Conservation (phyloP, 2,329 filamentous ascomycete genomes). For the Penicillium oxalicum region DNA sequence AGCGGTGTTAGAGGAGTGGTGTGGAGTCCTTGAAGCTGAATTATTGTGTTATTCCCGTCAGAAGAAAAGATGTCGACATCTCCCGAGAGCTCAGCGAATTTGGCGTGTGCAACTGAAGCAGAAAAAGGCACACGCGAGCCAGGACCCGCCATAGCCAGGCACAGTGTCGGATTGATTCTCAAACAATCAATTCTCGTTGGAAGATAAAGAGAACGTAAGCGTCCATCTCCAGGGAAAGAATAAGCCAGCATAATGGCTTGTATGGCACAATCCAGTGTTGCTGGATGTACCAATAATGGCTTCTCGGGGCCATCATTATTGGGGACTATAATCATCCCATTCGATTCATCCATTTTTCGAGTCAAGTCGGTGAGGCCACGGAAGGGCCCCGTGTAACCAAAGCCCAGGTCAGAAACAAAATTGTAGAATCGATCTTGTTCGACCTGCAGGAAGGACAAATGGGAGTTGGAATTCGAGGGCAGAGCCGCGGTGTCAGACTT, state of each 20-base stretch:
- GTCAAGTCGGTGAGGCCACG: slow-evolving; percentile 11
- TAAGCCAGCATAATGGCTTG: slow-evolving; percentile 21
- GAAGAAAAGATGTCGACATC: slow-evolving; percentile 20
- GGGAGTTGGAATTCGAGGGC: not conserved
- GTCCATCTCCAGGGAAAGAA: slow-evolving; percentile 18
- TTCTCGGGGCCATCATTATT: not conserved
- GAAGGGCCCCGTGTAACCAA: slow-evolving; percentile 23
- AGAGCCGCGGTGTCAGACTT: slow-evolving; percentile 6
- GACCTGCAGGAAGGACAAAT: slow-evolving; percentile 10
- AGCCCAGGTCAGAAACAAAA: slow-evolving; percentile 20
- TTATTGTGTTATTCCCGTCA: slow-evolving; percentile 10
- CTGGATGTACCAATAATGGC: slow-evolving; percentile 13
- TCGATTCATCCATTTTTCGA: slow-evolving; percentile 18
- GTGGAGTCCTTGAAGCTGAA: slow-evolving; percentile 20
- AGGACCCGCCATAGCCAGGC: slow-evolving; percentile 1
- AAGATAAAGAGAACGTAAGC: slow-evolving; percentile 17
- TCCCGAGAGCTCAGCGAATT: slow-evolving; percentile 17
- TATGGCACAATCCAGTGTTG: slow-evolving; percentile 15
- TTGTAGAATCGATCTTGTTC: slow-evolving; percentile 23
- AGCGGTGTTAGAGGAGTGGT: slow-evolving; percentile 16
- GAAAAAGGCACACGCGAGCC: slow-evolving; percentile 14
- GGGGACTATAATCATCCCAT: slow-evolving; percentile 14
- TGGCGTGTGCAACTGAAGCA: slow-evolving; percentile 11
- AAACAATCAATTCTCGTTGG: slow-evolving; percentile 18
- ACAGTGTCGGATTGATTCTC: slow-evolving; percentile 12